Conservation (phyloP, 345 rosid genomes). For the Kandelia obovata region DNA sequence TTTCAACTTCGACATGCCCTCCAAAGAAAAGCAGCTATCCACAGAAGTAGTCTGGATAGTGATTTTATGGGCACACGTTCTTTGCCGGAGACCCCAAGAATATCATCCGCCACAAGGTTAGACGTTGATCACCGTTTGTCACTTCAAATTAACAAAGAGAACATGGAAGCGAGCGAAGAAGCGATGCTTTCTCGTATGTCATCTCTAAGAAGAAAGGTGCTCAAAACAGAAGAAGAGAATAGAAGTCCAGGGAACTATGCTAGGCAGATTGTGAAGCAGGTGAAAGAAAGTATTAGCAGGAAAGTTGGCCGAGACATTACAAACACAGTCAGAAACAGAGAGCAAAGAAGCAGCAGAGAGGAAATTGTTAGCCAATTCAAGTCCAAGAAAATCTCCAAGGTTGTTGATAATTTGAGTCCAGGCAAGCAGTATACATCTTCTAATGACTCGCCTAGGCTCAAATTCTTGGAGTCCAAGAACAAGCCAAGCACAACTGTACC, state of each 20-base stretch:
- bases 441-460: constrained; percentile 52
- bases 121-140: constrained; percentile 76
- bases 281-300: constrained; percentile 61
- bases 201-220: constrained; percentile 38
- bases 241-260: constrained; percentile 62
- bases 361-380: constrained; percentile 34
- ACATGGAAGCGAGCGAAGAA: constrained; percentile 30
- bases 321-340: constrained; percentile 50
- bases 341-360: constrained; percentile 32
- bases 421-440: constrained; percentile 1
- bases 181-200: constrained; percentile 40
- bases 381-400: constrained; percentile 47
- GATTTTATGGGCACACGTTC: constrained; percentile 51
- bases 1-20: constrained; percentile 21
- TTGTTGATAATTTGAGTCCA: constrained; percentile 31
- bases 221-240: constrained; percentile 52
- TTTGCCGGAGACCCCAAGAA: constrained; percentile 80
- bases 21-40: constrained; percentile 20
- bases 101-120: constrained; percentile 69
- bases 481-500: constrained; percentile 15
- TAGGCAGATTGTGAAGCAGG: constrained; percentile 71
- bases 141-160: constrained; percentile 73
- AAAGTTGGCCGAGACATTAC: constrained; percentile 77
- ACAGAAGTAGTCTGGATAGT: constrained; percentile 37
- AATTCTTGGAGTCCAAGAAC: constrained; percentile 38